These are phyloP conservation scores for Jaapia argillacea DNA, from an alignment of 768 basidiomycete species.

Conservation along the genomic window DNA sequence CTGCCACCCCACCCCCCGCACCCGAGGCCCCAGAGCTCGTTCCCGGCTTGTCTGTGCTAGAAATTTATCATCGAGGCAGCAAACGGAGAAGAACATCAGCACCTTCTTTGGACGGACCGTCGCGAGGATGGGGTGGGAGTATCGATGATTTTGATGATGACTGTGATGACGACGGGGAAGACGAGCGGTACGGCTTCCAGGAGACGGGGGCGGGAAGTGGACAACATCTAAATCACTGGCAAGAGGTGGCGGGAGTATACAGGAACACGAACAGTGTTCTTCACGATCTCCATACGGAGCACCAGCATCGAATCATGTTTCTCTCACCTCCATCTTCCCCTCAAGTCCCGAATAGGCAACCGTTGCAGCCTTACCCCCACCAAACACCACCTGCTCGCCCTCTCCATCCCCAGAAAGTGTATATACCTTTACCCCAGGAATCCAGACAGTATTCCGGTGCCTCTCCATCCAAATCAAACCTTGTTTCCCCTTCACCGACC, in stretches of 20 bases:
- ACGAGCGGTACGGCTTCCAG: no score
- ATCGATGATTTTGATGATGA: slow-evolving; percentile 10
- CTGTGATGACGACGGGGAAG: slow-evolving; percentile 21
- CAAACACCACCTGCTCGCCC: neutral
- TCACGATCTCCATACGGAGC: slow-evolving; percentile 58
- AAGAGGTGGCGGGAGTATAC: slow-evolving; percentile 29
- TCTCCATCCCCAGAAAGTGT: neutral
- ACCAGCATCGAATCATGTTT: slow-evolving; percentile 52
- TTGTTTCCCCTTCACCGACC: no score
- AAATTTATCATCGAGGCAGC: slow-evolving; percentile 21
- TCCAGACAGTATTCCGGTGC: neutral
- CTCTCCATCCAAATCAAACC: no score
- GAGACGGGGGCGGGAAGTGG: slow-evolving; percentile 7
- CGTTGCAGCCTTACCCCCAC: neutral
- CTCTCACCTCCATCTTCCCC: neutral
- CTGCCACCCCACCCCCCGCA: slow-evolving; percentile 28
- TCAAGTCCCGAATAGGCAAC: neutral
- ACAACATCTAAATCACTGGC: slow-evolving; percentile 2
- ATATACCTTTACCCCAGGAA: neutral
- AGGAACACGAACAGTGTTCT: slow-evolving; percentile 53
- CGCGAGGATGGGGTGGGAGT: slow-evolving; percentile 31
- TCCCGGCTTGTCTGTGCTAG: slow-evolving; percentile 10
- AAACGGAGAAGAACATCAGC: slow-evolving; percentile 48
- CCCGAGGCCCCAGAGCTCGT: neutral
- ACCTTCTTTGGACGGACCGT: slow-evolving; percentile 42